These are phyloP conservation scores for Pseudonectria buxi DNA, from an alignment of 2,329 filamentous ascomycete genomes.

Conservation along the genomic window DNA sequence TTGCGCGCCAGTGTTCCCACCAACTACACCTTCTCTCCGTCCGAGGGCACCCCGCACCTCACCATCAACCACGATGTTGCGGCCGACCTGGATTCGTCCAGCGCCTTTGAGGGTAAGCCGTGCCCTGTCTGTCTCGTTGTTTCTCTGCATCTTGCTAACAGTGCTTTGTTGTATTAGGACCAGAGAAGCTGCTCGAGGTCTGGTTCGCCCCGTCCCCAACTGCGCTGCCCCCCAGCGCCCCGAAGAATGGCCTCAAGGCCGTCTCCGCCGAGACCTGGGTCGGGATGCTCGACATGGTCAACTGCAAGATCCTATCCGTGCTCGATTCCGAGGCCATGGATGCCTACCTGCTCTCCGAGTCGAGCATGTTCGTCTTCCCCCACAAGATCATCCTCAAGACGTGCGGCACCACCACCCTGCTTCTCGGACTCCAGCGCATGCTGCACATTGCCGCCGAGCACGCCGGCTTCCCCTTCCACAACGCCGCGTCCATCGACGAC, in stretches of 20 bases:
- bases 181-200: constrained; percentile 96
- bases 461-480: constrained; percentile 82
- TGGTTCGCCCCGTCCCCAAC: constrained; percentile 85
- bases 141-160: constrained; percentile 6
- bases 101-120: constrained; percentile 94
- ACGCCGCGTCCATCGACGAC: constrained; percentile 57
- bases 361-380: constrained; percentile 99
- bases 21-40: constrained; percentile 76
- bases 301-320: constrained; percentile 95
- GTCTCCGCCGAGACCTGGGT: constrained; percentile 85
- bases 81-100: constrained; percentile 86
- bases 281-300: constrained; percentile 94
- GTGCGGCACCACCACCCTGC: constrained; percentile 90
- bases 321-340: constrained; percentile 91
- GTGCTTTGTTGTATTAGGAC: constrained; percentile 52
- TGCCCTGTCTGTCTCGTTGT: neutral
- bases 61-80: constrained; percentile 96
- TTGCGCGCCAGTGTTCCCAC: constrained; percentile 73
- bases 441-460: constrained; percentile 83
- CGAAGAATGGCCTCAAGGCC: constrained; percentile 74
- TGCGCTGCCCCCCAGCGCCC: constrained; percentile 62
- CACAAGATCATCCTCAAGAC: constrained; percentile 99
- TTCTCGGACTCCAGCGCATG: constrained; percentile 83
- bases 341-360: constrained; percentile 94
- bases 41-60: constrained; percentile 77